Evolutionary conservation across 768 basidiomycete genomes (phyloP), one percentile per base, ranked within the genome.

Genomic region (Phylloporus sp.): DNA sequence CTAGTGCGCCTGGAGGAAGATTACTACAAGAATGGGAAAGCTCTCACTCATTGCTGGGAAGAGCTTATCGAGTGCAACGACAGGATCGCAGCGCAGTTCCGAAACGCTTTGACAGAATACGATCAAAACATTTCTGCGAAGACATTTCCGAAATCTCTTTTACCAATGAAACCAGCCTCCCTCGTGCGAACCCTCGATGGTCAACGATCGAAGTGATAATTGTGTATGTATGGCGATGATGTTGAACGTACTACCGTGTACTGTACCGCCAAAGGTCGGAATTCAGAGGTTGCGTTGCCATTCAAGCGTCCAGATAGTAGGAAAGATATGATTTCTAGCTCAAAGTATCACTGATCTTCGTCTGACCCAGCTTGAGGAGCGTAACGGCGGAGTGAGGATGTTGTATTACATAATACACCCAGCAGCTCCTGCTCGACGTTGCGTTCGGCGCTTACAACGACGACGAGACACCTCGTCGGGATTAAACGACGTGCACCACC

Each of bases 1-100:
- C 64, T 86, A 27, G 74, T 85, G 27, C 74, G 75, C 47, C 72
- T 85, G 16, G 80, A 84, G 58, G 73, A 75, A 47, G 75, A 77
- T 47, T 85, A 84, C 56, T 70, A 76, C 32, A 64, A 53, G 23
- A 70, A 72, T 47, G 71, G 76, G 51, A 68, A 70, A 38, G 66
- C 72, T 27, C 66, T 81, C 31, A 61, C 72, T 43, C 57, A 61
- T 42, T 68, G 67, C 18, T 68, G 77, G 54, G 76, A 78, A 34
- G 75, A 76, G 16, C 64, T 78, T 49, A 65, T 69, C 45, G 72
- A 76, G 51, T 63, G 67, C 32, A 73, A 71, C 36, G 67, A 73
- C 34, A 68, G 72, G 32, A 58, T 75, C 20, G 59, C 67, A 24
- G 58, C 59, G 23, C 62, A 69, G 31, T 59, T 81, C 34, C 69